Base-by-base conservation (phyloP, 345 rosid species). In the Mercurialis annua region DNA sequence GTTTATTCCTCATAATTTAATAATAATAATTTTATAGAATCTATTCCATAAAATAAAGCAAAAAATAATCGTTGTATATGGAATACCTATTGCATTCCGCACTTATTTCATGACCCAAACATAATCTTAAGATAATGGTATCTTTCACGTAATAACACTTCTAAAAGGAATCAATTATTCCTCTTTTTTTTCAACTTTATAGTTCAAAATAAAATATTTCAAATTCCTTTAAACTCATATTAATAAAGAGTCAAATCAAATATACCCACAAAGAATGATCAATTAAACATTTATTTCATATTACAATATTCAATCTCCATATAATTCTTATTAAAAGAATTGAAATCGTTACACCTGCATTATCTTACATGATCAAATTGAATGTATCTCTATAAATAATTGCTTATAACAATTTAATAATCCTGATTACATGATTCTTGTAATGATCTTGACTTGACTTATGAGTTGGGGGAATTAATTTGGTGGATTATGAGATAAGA, bases 381-480 rank as follows among this genome's bases (percentile, higher is more conserved):
- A 40, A 40, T 9, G 11, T 3, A 40, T 14, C 5, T 3, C n/a
- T n/a, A n/a, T 7, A 40, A 40, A 36, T 3, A 36, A 36, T 36
- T 40, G 10, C 59, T 40, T 64, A 64, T 68, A 53, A 27, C 14
- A 12, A 51, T 58, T 63, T 21, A 38, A 9, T 10, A 21, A 8
- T 67, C 74, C 66, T 56, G 69, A 48, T 62, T 64, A 36, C 66
- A 30, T 7, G 33, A 33, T 68, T 66, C 74, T 64, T 67, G 49
- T 50, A 43, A 23, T 59, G 42, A 4, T 16, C 30, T 20, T 59
- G 54, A 71, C 30, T 20, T 59, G 54, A 71, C 71, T 60, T 68
- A 43, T 55, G 24, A 49, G 23, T 29, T 65, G 20, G 51, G 51
- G 59, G 78, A 73, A 56, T 66, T 73, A 52, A n/a, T 62, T 36